Evolutionary conservation across 1,139 yeast species (phyloP).

Genomic region (Geotrichum aggregatum): DNA sequence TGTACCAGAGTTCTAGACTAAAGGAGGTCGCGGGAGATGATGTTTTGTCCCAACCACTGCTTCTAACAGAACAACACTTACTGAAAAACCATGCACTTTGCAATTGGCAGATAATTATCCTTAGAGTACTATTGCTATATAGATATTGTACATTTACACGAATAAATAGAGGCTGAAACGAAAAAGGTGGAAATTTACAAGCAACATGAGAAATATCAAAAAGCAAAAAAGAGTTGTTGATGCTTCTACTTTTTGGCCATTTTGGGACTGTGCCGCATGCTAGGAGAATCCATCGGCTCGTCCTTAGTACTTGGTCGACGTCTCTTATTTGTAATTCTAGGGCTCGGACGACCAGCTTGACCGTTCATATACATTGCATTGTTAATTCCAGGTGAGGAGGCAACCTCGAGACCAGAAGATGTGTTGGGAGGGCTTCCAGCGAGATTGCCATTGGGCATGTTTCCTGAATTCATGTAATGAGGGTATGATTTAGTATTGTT

Average conservation of each 20-base stretch:
- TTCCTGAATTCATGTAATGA: background rate
- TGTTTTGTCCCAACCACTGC: too few species aligned
- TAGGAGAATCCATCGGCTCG: conserved; percentile 16
- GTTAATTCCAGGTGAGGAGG: background rate
- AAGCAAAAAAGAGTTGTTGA: background rate
- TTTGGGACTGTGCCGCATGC: conserved; percentile 18
- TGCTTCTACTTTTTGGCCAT: conserved; percentile 14
- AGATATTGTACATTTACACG: background rate
- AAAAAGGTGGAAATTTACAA: background rate
- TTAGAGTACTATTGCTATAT: background rate
- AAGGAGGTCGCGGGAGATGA: too few species aligned
- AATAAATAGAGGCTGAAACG: background rate
- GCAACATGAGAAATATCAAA: background rate
- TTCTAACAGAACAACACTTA: too few species aligned
- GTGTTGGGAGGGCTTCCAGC: background rate
- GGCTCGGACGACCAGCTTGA: conserved; percentile 19
- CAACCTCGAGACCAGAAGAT: background rate
- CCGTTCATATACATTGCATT: conserved; percentile 4
- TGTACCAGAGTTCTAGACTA: too few species aligned
- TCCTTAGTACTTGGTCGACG: conserved; percentile 24
- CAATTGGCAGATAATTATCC: too few species aligned
- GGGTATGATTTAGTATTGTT: conserved; percentile 5
- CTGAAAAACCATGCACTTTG: too few species aligned
- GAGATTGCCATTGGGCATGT: background rate
- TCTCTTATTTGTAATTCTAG: conserved; percentile 19